These are phyloP conservation scores for Parietaria judaica DNA, from an alignment of 306 rosid species.

Conservation along the genomic window DNA sequence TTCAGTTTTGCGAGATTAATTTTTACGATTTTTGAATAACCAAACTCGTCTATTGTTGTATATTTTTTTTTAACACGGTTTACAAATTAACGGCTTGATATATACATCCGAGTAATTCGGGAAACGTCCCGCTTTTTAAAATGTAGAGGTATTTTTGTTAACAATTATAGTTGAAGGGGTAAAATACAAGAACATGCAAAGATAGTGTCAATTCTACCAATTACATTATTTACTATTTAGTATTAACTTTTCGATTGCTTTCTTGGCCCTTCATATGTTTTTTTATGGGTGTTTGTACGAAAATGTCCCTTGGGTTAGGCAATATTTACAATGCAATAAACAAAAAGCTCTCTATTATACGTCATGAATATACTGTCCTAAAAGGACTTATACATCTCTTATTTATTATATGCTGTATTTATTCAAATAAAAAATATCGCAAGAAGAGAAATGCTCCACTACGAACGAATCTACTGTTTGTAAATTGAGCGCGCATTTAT, in stretches of 20 bases:
- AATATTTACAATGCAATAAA: constrained; percentile 25
- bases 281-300: constrained; percentile 6
- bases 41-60: too few relatives aligned
- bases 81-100: too few relatives aligned
- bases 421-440: neutral
- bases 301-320: constrained; percentile 20
- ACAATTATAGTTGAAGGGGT: too few relatives aligned
- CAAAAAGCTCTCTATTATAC: constrained; percentile 35
- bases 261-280: constrained; percentile 26
- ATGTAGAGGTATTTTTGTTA: too few relatives aligned
- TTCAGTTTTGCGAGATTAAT: too few relatives aligned
- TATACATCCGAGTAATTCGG: too few relatives aligned
- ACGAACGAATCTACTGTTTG: neutral
- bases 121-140: too few relatives aligned
- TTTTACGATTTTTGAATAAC: too few relatives aligned
- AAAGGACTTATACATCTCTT: neutral
- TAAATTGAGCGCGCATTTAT: neutral
- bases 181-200: too few relatives aligned
- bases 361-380: constrained; percentile 36
- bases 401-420: neutral
- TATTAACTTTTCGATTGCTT: constrained; percentile 26
- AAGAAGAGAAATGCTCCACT: neutral
- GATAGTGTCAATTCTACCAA: too few relatives aligned
- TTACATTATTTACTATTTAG: neutral
- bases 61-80: too few relatives aligned